Evolutionary conservation across 495 filamentous ascomycete genomes (phyloP).

Genomic region (Penicillium cinerascens): DNA sequence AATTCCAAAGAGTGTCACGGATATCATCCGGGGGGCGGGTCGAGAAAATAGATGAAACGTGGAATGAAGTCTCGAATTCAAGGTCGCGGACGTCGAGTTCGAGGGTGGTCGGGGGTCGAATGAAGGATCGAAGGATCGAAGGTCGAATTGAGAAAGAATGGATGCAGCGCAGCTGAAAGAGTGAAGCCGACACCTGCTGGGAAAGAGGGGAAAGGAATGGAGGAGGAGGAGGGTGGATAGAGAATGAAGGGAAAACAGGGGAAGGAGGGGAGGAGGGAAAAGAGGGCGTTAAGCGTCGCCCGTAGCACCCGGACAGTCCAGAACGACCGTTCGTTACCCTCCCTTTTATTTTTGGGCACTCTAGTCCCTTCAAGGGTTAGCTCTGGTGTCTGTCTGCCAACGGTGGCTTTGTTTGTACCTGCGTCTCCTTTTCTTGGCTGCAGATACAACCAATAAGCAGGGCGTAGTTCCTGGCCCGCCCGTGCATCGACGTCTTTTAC

Average conservation of each 20-base stretch:
- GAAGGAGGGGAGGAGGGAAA: conserved; percentile 24
- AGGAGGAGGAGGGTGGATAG: conserved; percentile 25
- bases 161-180: conserved; percentile 71
- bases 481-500: background rate
- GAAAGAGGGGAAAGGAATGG: conserved; percentile 25
- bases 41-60: conserved; percentile 6
- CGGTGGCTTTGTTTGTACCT: background rate
- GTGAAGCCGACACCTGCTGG: conserved; percentile 73
- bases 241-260: conserved; percentile 48
- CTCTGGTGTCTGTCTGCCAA: background rate
- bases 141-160: conserved; percentile 55
- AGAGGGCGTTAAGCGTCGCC: conserved; percentile 10
- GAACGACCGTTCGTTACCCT: background rate
- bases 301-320: conserved; percentile 1
- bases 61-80: conserved; percentile 9
- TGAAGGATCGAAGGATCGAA: conserved; percentile 2
- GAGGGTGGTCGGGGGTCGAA: conserved; percentile 5
- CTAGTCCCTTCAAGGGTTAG: conserved; percentile 10
- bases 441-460: background rate
- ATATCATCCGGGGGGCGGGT: conserved; percentile 18
- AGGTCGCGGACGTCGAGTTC: conserved; percentile 7
- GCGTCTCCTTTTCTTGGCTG: background rate
- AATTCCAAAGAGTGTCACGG: conserved; percentile 21
- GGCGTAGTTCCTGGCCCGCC: conserved; percentile 1
- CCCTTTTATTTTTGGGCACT: conserved; percentile 14